These are phyloP conservation scores for Boletus rex-veris DNA, from an alignment of 768 basidiomycete species.

Conservation along the genomic window DNA sequence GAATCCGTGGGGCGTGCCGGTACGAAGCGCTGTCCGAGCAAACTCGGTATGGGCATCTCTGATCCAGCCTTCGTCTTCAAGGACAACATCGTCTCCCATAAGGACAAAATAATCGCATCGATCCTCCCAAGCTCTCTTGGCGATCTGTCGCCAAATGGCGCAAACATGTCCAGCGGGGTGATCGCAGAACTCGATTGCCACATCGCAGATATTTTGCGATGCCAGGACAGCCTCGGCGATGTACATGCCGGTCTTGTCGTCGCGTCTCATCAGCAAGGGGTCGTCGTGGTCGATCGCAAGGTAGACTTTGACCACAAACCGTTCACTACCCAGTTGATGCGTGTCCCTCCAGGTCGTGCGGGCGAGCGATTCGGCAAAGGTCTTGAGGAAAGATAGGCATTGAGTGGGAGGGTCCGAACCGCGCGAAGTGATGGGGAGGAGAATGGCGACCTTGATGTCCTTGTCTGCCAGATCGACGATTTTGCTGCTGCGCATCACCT, in stretches of 20 bases:
- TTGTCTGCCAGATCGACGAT: conserved; percentile 36
- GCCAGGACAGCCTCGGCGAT: conserved; percentile 37
- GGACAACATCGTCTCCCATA: conserved; percentile 53
- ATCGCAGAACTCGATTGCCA: conserved; percentile 36
- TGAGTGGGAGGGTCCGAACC: conserved; percentile 31
- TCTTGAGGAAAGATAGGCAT: conserved; percentile 41
- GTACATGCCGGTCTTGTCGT: conserved; percentile 17
- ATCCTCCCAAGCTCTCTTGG: conserved; percentile 45
- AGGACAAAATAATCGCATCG: conserved; percentile 49
- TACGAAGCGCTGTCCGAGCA: conserved; percentile 26
- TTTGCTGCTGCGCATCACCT: conserved; percentile 33
- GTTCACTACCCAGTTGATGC: conserved; percentile 26
- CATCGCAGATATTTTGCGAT: conserved; percentile 35
- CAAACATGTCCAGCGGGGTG: conserved; percentile 49
- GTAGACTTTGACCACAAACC: conserved; percentile 43
- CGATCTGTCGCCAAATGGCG: conserved; percentile 50
- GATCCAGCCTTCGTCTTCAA: conserved; percentile 54
- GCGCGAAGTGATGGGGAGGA: conserved; percentile 58
- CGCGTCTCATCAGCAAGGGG: conserved; percentile 31
- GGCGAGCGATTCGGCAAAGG: conserved; percentile 43
- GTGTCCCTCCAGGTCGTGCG: conserved; percentile 47
- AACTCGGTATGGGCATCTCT: conserved; percentile 40
- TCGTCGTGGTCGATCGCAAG: conserved; percentile 54
- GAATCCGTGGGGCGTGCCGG: conserved; percentile 41
- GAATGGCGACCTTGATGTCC: conserved; percentile 44